Evolutionary conservation across 371 early-diverging fungal species (phyloP), one percentile per base, ranked within the genome.

Genomic region (Scutellospora calospora): DNA sequence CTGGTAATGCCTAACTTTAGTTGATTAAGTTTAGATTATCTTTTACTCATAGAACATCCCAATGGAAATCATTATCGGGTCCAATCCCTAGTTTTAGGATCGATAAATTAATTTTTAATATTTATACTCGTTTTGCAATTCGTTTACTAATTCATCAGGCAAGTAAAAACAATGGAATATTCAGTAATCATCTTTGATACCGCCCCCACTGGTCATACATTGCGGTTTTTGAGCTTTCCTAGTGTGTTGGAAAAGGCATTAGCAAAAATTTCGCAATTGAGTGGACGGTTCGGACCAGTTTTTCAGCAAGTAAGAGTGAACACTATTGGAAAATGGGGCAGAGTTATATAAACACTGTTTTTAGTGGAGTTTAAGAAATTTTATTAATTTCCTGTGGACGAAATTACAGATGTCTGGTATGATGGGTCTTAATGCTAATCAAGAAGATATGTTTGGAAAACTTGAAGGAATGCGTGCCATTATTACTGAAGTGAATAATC

Each of bases 151-250:
- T 16, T 59, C 20, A 76, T 76, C 83, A 92, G 93, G 81, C 94
- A 98, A 82, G 98, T 98, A 79, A 97, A 99, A 88, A 94, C 96
- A 72, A 98, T 98, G 98, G 97, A 98, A 79, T 99, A 99, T 87
- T 95, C 96, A 72, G 95, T 95, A 38, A 95, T 99, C 75, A 97
- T 99, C 31, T 99, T 99, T 87, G 99, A 99, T 89, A 99, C 99
- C 45, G 99, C 99, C 6, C 99, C 99, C 16, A 99, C 99, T 16
- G 99, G 99, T n/a, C 99, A 99, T 85, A 99, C 99, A 4, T 93
- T 99, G 72, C 95, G 99, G 59, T 99, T 99, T 90, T 88, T 99
- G 78, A 97, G 97, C 29, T 98, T 99, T 92, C 98, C 99, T 1
- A 93, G 93, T 41, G 97, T 98, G 2, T 85, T 99, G 68, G 98